phyloP scores from a whole-genome alignment of 768 basidiomycete species.

The Pleurotus platypus region DNA sequence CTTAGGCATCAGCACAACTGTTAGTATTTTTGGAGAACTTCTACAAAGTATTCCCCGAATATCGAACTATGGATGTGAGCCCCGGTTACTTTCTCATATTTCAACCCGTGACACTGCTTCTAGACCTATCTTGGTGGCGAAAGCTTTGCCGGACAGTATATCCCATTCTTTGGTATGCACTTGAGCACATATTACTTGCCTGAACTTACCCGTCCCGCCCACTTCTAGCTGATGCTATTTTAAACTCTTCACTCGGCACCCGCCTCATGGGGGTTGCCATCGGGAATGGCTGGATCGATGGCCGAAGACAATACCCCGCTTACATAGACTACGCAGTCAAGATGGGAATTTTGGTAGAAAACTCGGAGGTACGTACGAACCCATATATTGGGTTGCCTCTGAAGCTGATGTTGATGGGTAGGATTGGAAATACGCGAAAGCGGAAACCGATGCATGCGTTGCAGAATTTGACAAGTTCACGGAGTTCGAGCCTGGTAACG shows the following conservation, averaged over 20 bases:
- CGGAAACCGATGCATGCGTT: constrained; percentile 58
- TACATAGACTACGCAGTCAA: constrained; percentile 85
- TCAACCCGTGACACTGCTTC: not conserved
- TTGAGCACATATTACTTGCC: not conserved
- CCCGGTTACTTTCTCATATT: not conserved
- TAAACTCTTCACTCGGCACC: constrained; percentile 55
- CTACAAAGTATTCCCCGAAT: constrained; percentile 90
- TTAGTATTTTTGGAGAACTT: constrained; percentile 85
- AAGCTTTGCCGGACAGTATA: constrained; percentile 96
- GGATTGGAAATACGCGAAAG: constrained; percentile 60
- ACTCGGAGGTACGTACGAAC: constrained; percentile 49
- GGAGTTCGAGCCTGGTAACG: constrained; percentile 45
- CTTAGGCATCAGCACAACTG: constrained; percentile 72
- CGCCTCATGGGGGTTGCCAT: constrained; percentile 82
- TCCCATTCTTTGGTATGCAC: constrained; percentile 81
- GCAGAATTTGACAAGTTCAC: constrained; percentile 38
- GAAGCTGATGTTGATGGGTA: constrained; percentile 22
- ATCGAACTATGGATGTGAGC: constrained; percentile 76
- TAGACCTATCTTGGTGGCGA: constrained; percentile 97
- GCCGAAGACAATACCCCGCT: constrained; percentile 80
- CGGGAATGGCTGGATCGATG: constrained; percentile 98
- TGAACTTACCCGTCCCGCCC: constrained; percentile 5
- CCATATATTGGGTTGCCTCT: not conserved
- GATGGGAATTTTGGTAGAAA: constrained; percentile 71
- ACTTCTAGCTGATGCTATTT: constrained; percentile 67